These are phyloP conservation scores for Citrus sinensis DNA, from an alignment of 345 rosid genomes.

Conservation along the genomic window DNA sequence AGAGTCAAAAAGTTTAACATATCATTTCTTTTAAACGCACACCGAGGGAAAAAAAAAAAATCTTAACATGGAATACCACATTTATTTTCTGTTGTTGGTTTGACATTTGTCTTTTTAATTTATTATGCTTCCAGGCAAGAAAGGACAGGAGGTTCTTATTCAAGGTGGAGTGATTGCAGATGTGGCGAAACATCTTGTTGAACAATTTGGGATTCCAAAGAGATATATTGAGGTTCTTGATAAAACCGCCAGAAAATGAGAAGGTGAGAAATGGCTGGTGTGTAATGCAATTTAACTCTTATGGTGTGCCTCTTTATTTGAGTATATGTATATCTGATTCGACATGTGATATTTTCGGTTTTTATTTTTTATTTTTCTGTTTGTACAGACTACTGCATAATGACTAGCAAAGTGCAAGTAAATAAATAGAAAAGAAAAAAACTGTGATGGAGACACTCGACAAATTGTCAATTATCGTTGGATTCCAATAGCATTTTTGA, in stretches of 20 bases:
- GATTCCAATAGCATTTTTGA: background rate
- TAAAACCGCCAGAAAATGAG: conserved; percentile 70
- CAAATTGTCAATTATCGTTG: background rate
- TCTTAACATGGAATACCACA: too few relatives aligned
- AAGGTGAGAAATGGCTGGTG: conserved; percentile 13
- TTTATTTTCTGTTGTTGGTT: background rate
- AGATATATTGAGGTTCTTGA: conserved; percentile 88
- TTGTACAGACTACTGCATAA: too few relatives aligned
- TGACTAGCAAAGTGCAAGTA: too few relatives aligned
- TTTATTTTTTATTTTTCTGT: too few relatives aligned
- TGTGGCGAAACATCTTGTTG: conserved; percentile 74
- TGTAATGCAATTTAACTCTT: background rate
- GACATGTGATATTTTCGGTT: too few relatives aligned
- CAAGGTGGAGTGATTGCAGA: conserved; percentile 95
- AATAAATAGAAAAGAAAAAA: background rate
- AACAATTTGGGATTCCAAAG: conserved; percentile 83
- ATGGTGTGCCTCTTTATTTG: background rate
- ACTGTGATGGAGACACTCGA: background rate
- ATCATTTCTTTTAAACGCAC: background rate
- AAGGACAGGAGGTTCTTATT: conserved; percentile 81
- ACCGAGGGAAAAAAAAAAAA: too few relatives aligned
- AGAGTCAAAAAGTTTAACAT: too few relatives aligned
- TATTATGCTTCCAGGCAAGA: conserved; percentile 58
- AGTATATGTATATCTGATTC: background rate
- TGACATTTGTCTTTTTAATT: background rate